These are phyloP conservation scores for Pseudopyricularia cyperi DNA, from an alignment of 2,329 filamentous ascomycete species.

Conservation along the genomic window DNA sequence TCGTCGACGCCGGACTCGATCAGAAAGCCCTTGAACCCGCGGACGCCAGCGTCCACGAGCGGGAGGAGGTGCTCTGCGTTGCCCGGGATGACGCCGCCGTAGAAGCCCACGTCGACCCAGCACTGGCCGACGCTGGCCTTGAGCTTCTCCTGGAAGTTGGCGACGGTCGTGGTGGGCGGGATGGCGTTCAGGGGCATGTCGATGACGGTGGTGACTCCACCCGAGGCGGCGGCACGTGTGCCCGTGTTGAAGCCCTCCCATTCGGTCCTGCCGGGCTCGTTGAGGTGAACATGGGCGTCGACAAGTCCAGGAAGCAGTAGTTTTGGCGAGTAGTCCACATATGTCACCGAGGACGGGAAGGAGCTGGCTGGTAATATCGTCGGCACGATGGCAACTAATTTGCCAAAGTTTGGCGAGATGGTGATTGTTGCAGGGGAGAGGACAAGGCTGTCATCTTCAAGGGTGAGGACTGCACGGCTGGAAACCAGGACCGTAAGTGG, in stretches of 20 bases:
- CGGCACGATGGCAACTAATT: conserved; percentile 61
- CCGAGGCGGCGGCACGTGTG: conserved; percentile 84
- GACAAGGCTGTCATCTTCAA: conserved; percentile 44
- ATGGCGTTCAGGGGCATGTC: conserved; percentile 98
- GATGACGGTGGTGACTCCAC: conserved; percentile 89
- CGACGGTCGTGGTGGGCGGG: conserved; percentile 83
- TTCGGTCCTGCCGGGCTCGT: conserved; percentile 91
- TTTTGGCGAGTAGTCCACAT: conserved; percentile 73
- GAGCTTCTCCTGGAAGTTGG: conserved; percentile 72
- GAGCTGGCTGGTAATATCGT: conserved; percentile 59
- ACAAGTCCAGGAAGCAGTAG: conserved; percentile 84
- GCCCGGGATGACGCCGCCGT: conserved; percentile 86
- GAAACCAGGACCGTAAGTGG: conserved; percentile 67
- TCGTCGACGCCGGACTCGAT: conserved; percentile 96
- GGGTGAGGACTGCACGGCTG: conserved; percentile 67
- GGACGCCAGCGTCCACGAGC: conserved; percentile 72
- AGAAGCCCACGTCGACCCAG: conserved; percentile 99
- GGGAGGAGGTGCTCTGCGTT: conserved; percentile 69
- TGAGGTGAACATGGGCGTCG: conserved; percentile 94
- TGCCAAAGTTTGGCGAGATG: conserved; percentile 66
- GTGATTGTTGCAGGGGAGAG: conserved; percentile 74
- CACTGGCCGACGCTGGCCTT: conserved; percentile 74
- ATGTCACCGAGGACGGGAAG: conserved; percentile 61
- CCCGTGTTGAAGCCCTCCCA: conserved; percentile 98
- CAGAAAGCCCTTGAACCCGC: conserved; percentile 94